Evolutionary conservation across 2,329 filamentous ascomycete genomes (phyloP), one percentile per base, ranked within the genome.

Genomic region (Colletotrichum sansevieriae): DNA sequence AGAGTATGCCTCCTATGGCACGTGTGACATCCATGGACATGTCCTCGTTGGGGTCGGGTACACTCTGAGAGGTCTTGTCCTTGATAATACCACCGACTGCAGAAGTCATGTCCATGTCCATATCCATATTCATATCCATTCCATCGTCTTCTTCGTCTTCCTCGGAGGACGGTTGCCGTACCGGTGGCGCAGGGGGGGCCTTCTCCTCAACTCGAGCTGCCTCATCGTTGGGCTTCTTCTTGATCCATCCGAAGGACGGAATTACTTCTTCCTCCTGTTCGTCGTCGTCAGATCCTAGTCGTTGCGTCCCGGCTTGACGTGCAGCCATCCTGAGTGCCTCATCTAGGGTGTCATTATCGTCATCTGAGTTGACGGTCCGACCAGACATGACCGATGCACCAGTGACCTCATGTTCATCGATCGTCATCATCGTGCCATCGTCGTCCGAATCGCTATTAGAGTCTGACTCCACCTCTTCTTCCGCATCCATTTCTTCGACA

Each of bases 11-110:
- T 9, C 95, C 95, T 61, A 97, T 84, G 9, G 89, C 93, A 63
- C 88, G 89, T 2, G 95, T 98, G 8, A 98, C 93, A 74, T 98
- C 95, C 95, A 98, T 98, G 22, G 93, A 96, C 85, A 97, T 90
- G 44, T 95, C 93, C 71, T 89, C 87, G 20, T 87, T 85, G 25
- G 85, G 82, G 15, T 79, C 77, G 12, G 83, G 83, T 25, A 60
- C 46, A 12, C 86, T 83, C 5, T 81, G 76, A 25, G 83, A 75
- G 59, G 83, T 25, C 70, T 76, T 78, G 44, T 51, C 63, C 20
- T 29, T 41, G 11, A 86, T 74, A 49, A 89, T 89, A n/a, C 85
- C 82, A 4, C 88, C 88, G 51, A 88, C 80, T 9, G 84, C 83
- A 49, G 77, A 79, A 2, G 87, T 89, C 73, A 88, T 83, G 35